phyloP scores from a whole-genome alignment of 345 rosid genomes.

The Hibiscus syriacus region DNA sequence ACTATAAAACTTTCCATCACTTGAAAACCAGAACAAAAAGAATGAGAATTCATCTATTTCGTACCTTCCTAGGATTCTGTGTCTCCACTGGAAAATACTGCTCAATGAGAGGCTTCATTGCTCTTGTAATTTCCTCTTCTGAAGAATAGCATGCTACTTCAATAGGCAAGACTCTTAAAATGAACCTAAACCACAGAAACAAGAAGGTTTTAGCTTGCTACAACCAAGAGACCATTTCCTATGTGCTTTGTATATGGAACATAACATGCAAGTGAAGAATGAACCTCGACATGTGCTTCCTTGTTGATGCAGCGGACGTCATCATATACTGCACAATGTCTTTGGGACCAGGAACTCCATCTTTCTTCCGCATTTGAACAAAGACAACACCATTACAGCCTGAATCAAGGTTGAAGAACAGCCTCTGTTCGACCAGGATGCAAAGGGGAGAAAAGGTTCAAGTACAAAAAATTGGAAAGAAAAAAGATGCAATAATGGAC shows the following conservation, averaged over 20 bases:
- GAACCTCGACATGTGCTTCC: slow-evolving; percentile 92
- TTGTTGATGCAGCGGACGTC: slow-evolving; percentile 75
- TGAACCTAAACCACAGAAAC: slow-evolving; percentile 43
- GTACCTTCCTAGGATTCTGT: slow-evolving; percentile 59
- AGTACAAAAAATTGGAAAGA: neutral
- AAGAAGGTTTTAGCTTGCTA: slow-evolving; percentile 1
- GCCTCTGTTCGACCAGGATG: slow-evolving; percentile 48
- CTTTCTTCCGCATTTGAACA: slow-evolving; percentile 87
- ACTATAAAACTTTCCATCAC: neutral
- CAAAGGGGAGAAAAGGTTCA: neutral
- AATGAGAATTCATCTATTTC: neutral
- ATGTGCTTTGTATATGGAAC: neutral
- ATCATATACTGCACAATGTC: slow-evolving; percentile 80
- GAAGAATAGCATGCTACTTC: slow-evolving; percentile 93
- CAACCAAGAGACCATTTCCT: neutral
- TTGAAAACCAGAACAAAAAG: neutral
- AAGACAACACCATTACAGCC: slow-evolving; percentile 88
- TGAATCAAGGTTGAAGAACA: slow-evolving; percentile 71
- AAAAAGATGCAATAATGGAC: slow-evolving; percentile 3
- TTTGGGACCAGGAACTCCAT: slow-evolving; percentile 76
- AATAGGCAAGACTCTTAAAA: slow-evolving; percentile 77
- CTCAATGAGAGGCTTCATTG: slow-evolving; percentile 62
- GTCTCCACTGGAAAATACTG: slow-evolving; percentile 74
- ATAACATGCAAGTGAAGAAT: neutral
- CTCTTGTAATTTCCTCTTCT: slow-evolving; percentile 84